Base-by-base conservation (phyloP, 2,329 filamentous ascomycete genomes). In the Coniochaeta sp. region DNA sequence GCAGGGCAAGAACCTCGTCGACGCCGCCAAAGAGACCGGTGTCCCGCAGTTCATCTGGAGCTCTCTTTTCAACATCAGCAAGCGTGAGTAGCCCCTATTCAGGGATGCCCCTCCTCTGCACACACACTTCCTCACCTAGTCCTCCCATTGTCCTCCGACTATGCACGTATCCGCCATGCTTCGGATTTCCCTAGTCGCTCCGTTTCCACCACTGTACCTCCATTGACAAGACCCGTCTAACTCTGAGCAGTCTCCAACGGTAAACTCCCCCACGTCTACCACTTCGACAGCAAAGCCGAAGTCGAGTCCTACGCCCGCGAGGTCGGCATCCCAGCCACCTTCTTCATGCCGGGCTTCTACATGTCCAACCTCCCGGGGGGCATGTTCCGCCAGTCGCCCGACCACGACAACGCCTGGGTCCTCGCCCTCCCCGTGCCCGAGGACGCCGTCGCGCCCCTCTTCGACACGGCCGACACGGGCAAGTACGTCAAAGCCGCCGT, bases 241-340 rank as follows among this genome's bases (percentile, higher is more conserved):
- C 38, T 10, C 13, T 3, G 4, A 8, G 12, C 38, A 73, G 69
- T 71, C 18, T 65, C 66, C 45, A 67, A 70, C 7, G 72, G 72
- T 51, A 62, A 60, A 14, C 67, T 76, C 4, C 48, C 65, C 22
- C 59, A 70, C 40, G 71, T 77, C 27, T 64, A 71, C 54, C 75
- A 79, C 56, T 84, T 83, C 54, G 81, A 84, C 62, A 67, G 64
- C 61, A 84, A 84, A 61, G 79, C 78, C 18, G 65, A 73, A 12
- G 71, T 79, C 0, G 79, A 81, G 56, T 57, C 69, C n/a, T 80
- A 83, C 59, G 74, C 81, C 46, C 72, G 76, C 16, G 52, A 55
- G 0, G 59, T 76, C 3, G 70, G 69, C 0, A 65, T 81, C 8
- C 71, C 73, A 2, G 69, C 71, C 20, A 70, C 77, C 0, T 81